Conservation (phyloP, 192 early-diverging fungal species). For the Backusella morwellensis region DNA sequence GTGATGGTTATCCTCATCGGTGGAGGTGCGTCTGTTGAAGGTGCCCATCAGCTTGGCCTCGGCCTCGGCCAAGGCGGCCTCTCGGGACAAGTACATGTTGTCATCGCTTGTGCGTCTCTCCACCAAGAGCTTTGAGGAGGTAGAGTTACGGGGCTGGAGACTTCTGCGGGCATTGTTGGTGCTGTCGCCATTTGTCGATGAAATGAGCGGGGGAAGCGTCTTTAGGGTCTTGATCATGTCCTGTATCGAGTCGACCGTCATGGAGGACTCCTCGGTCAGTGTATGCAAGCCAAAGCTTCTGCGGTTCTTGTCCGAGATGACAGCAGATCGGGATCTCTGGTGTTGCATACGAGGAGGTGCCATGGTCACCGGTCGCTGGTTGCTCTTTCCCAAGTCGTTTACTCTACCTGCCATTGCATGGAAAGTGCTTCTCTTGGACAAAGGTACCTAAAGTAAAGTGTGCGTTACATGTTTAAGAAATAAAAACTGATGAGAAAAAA, state of each 20-base stretch:
- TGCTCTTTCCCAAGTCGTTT: neutral
- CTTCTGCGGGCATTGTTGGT: neutral
- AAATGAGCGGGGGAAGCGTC: conserved; percentile 39
- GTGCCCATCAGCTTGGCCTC: conserved; percentile 44
- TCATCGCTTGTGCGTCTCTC: conserved; percentile 15
- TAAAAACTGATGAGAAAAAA: neutral
- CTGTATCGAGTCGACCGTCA: conserved; percentile 48
- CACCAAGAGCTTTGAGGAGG: neutral
- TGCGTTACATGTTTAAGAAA: neutral
- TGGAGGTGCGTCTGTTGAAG: conserved; percentile 16
- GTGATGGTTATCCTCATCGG: neutral
- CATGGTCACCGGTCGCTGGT: neutral
- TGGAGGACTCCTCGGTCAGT: conserved; percentile 32
- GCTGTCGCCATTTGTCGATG: neutral
- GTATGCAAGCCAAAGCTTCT: conserved; percentile 27
- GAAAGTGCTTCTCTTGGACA: neutral
- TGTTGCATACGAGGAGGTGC: conserved; percentile 8
- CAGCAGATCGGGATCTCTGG: conserved; percentile 34
- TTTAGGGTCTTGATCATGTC: conserved; percentile 55
- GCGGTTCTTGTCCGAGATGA: conserved; percentile 23
- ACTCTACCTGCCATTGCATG: neutral
- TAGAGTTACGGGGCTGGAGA: conserved; percentile 2
- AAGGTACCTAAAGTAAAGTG: neutral
- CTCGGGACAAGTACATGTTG: conserved; percentile 20
- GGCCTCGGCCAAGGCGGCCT: conserved; percentile 36